Base-by-base conservation (phyloP, 768 basidiomycete genomes). In the Amanita jacksonii region DNA sequence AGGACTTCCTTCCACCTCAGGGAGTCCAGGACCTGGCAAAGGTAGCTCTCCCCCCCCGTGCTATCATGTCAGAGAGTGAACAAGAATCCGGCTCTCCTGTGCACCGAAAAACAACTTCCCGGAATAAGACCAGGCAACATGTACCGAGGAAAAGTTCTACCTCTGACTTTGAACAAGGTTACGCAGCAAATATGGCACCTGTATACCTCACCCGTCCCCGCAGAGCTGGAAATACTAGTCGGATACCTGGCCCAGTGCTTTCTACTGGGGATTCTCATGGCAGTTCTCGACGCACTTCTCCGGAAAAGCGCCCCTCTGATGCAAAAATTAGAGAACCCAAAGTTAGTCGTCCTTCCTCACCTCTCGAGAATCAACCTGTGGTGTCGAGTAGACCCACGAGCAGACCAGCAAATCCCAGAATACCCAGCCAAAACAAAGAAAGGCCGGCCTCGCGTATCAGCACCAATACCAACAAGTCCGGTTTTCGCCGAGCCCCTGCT, bases 161-260 rank as follows among this genome's bases (percentile, higher is more conserved):
- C 8, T 93, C 91, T 5, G 92, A 94, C 57, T 89, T 89, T 43
- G 92, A 94, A 62, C 78, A 85, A 45, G 79, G 91, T 37, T 94
- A 93, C 62, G 90, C 91, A 3, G 86, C 82, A n/a, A 92, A 92
- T 55, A 80, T 91, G 46, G 90, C 88, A 1, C 83, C 89, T 2
- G 72, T 76, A 51, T 81, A 87, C 51, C 65, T 82, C 18, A 76
- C 76, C 8, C 73, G 72, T 50, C 57, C 67, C 24, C 70, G 77
- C 35, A 70, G 77, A 42, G 57, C 72, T 10, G 55, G 61, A 5
- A 56, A 52, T 35, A 53, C 54, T 16, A 71, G 65, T 52, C 75
- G 80, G 28, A 74, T 81, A 33, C 69, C 76, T 7, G 81, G 66
- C 1, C 77, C 76, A 7, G 63, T 72, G 22, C 64, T 59, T 13